Evolutionary conservation across 2,329 filamentous ascomycete species (phyloP).

Genomic region (Macrophomina pseudophaseolina): DNA sequence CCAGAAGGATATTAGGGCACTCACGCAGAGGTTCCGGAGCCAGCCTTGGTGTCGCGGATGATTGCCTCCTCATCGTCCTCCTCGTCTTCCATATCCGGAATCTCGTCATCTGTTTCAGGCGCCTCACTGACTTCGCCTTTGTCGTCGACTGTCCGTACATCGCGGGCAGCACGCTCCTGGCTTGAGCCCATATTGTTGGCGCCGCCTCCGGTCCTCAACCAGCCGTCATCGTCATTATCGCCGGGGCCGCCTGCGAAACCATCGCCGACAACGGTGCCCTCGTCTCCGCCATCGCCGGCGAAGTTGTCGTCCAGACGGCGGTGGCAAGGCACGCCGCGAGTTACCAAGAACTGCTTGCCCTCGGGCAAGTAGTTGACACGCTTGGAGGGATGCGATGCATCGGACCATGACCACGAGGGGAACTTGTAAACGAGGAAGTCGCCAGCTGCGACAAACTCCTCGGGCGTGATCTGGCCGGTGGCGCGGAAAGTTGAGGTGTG

Average conservation of each 20-base stretch:
- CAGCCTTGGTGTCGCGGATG: conserved; percentile 72
- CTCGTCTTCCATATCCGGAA: conserved; percentile 98
- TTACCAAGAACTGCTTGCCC: conserved; percentile 94
- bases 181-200: conserved; percentile 63
- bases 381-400: conserved; percentile 80
- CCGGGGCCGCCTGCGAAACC: conserved; percentile 62
- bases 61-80: conserved; percentile 94
- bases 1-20: conserved; percentile 35
- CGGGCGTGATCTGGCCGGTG: conserved; percentile 94
- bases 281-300: conserved; percentile 82
- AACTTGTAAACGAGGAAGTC: conserved; percentile 99
- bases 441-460: conserved; percentile 93
- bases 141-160: conserved; percentile 88
- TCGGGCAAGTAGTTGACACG: conserved; percentile 81
- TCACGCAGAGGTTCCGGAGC: conserved; percentile 60
- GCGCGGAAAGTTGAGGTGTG: conserved; percentile 92
- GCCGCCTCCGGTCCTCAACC: conserved; percentile 81
- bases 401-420: conserved; percentile 95
- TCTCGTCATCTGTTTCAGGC: conserved; percentile 70
- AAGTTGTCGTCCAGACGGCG: conserved; percentile 92
- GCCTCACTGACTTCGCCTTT: conserved; percentile 74
- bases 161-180: conserved; percentile 75
- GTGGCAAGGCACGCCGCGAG: conserved; percentile 91
- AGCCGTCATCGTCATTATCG: conserved; percentile 79
- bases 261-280: conserved; percentile 84